Conservation (phyloP, 495 filamentous ascomycete genomes). For the Neurospora hispaniola region DNA sequence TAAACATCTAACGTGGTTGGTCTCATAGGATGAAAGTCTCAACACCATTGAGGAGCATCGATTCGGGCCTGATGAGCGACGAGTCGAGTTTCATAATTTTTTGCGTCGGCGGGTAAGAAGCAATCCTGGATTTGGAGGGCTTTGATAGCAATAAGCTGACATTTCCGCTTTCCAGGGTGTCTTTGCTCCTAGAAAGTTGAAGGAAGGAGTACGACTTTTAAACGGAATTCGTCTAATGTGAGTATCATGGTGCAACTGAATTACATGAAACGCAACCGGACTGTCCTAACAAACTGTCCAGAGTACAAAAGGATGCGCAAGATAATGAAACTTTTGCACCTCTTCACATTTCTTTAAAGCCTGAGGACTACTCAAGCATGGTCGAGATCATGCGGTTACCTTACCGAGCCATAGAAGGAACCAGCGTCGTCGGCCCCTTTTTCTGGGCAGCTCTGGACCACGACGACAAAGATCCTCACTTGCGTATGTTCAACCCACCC, state of each 20-base stretch:
- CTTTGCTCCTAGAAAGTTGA: constrained; percentile 33
- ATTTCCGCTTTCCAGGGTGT: constrained; percentile 28
- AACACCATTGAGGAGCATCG: constrained; percentile 40
- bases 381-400: constrained; percentile 35
- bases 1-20: not conserved
- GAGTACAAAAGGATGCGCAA: constrained; percentile 40
- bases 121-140: not conserved
- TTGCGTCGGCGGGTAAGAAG: constrained; percentile 34
- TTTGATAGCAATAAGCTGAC: not conserved
- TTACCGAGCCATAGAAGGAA: constrained; percentile 40
- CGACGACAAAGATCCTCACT: constrained; percentile 38
- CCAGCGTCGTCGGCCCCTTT: constrained; percentile 42
- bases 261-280: not conserved
- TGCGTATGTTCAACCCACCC: constrained; percentile 28
- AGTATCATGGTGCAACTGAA: constrained; percentile 4
- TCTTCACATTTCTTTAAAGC: constrained; percentile 31
- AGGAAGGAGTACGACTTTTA: constrained; percentile 28
- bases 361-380: constrained; percentile 31
- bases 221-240: constrained; percentile 41
- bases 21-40: constrained; percentile 25
- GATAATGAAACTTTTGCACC: constrained; percentile 42
- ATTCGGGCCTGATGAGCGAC: constrained; percentile 23
- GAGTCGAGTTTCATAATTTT: constrained; percentile 45
- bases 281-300: constrained; percentile 8
- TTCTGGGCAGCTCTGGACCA: constrained; percentile 46